Conservation (phyloP, 2,329 filamentous ascomycete species). For the Fusarium irregulare region DNA sequence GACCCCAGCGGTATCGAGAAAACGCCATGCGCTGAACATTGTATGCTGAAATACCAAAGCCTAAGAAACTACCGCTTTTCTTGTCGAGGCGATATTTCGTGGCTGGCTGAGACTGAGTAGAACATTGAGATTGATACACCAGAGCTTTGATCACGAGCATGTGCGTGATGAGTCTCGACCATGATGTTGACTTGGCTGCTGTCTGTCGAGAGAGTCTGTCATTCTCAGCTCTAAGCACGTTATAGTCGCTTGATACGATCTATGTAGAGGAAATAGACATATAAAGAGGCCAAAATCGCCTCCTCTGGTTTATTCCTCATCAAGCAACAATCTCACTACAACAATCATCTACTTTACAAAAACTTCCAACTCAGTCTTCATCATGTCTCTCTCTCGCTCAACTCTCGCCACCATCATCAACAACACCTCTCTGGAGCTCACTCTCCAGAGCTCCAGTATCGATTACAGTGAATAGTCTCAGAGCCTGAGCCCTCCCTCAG, state of each 20-base stretch:
- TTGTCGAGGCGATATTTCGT: too few species aligned
- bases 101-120: too few species aligned
- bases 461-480: not conserved
- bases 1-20: too few species aligned
- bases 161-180: not conserved
- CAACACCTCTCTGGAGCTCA: not conserved
- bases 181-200: accelerated
- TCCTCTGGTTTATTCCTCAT: too few species aligned
- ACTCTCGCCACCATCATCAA: not conserved
- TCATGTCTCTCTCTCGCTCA: not conserved
- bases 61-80: too few species aligned
- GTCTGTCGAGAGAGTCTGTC: not conserved
- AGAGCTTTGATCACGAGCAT: not conserved
- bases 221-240: not conserved
- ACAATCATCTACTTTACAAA: not conserved
- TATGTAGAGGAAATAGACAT: not conserved
- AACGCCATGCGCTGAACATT: too few species aligned
- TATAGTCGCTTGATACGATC: accelerated
- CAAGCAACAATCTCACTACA: not conserved
- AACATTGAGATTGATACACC: not conserved
- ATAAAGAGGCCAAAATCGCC: too few species aligned
- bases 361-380: not conserved
- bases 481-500: not conserved
- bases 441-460: not conserved
- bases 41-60: too few species aligned